A percentile compares a stretch with the other conserved stretches of the same genome.
Evolutionary conservation across 495 filamentous ascomycete genomes (phyloP).

Genomic region (Lepidopterella palustris): DNA sequence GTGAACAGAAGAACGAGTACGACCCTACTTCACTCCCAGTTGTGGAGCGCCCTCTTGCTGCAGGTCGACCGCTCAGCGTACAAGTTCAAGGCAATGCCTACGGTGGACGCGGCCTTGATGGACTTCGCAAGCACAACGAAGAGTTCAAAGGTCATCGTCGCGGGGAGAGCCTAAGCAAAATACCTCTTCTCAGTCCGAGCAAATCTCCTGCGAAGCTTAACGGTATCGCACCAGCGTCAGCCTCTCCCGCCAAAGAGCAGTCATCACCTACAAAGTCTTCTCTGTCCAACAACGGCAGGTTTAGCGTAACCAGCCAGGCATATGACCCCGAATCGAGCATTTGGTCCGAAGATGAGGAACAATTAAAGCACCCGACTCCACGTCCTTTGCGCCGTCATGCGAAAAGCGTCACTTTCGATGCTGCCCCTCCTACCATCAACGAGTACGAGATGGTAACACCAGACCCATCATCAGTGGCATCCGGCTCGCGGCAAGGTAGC

Average conservation of each 20-base stretch:
- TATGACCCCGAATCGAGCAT: constrained; percentile 56
- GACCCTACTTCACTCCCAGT: constrained; percentile 70
- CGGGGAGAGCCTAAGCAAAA: constrained; percentile 33
- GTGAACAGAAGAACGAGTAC: constrained; percentile 82
- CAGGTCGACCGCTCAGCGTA: constrained; percentile 48
- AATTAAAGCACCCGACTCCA: constrained; percentile 46
- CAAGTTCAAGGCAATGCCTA: constrained; percentile 60
- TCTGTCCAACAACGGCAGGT: constrained; percentile 54
- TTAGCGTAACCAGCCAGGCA: constrained; percentile 52
- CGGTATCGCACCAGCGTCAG: constrained; percentile 12
- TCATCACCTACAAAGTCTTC: constrained; percentile 82
- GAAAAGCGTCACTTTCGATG: constrained; percentile 95
- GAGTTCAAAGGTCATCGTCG: constrained; percentile 34
- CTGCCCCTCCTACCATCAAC: constrained; percentile 85
- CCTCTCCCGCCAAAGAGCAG: constrained; percentile 46
- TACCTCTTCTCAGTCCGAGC: constrained; percentile 32
- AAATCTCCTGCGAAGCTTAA: constrained; percentile 24
- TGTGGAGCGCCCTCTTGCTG: constrained; percentile 71
- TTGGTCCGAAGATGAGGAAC: constrained; percentile 39
- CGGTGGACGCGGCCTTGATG: constrained; percentile 40
- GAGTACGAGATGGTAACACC: constrained; percentile 98
- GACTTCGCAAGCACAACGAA: constrained; percentile 39
- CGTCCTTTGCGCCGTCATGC: constrained; percentile 67
- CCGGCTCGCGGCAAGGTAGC: constrained; percentile 81
- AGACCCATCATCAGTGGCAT: constrained; percentile 81